phyloP scores from a whole-genome alignment of 202 grass and related monocot genomes.

The Schoenoplectus tabernaemontani region DNA sequence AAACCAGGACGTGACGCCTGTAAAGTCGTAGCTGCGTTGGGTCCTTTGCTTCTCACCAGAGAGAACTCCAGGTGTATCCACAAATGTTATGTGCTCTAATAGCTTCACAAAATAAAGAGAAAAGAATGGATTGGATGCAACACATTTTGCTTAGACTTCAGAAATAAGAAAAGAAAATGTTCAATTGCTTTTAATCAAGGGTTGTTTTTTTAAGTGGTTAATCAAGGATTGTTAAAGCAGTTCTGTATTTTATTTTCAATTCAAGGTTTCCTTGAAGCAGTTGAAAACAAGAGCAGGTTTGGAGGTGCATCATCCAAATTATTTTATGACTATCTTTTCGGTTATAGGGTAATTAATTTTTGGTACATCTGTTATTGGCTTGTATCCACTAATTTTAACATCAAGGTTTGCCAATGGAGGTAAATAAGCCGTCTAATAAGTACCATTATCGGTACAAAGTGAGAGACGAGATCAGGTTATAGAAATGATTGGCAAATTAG shows the following conservation, averaged over 20 bases:
- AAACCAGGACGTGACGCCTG: constrained; percentile 92
- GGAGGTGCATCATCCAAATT: background rate
- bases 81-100: constrained; percentile 86
- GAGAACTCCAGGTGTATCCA: constrained; percentile 89
- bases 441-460: background rate
- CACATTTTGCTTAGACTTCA: background rate
- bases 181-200: background rate
- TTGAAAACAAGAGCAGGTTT: background rate
- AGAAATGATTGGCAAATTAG: background rate
- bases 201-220: background rate
- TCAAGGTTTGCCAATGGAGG: background rate
- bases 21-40: constrained; percentile 89
- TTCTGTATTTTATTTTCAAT: background rate
- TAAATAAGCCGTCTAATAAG: background rate
- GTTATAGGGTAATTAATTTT: background rate
- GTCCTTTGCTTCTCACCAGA: constrained; percentile 97
- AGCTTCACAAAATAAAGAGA: constrained; percentile 46
- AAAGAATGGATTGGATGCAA: background rate
- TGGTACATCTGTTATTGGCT: background rate
- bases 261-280: background rate
- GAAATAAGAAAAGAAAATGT: background rate
- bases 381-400: background rate
- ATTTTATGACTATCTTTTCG: background rate
- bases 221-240: background rate
- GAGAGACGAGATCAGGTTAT: background rate